A percentile compares a stretch with the other conserved stretches of the same genome.
These are phyloP conservation scores for Butyriboletus loyo DNA, from an alignment of 768 basidiomycete species.

Conservation along the genomic window DNA sequence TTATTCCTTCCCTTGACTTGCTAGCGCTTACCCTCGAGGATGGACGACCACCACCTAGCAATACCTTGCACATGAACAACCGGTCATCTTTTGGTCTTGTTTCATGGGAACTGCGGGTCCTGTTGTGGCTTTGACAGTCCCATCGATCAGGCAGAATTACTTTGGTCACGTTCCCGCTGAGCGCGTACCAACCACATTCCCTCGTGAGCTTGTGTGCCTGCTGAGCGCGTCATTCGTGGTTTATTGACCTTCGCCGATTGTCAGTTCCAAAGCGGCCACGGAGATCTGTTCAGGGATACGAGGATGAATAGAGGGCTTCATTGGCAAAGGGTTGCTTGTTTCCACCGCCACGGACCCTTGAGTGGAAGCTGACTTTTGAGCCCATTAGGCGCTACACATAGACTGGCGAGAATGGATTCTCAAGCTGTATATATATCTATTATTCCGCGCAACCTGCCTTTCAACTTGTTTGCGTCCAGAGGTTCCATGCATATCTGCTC, in stretches of 20 bases:
- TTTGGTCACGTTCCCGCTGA: constrained; percentile 72
- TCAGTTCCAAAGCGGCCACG: constrained; percentile 72
- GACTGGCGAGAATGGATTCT: not conserved
- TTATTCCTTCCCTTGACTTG: not conserved
- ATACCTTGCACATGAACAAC: constrained; percentile 87
- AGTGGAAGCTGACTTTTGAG: constrained; percentile 5
- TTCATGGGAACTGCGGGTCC: constrained; percentile 75
- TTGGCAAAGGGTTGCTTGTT: not conserved
- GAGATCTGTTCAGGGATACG: constrained; percentile 69
- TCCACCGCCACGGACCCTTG: not conserved
- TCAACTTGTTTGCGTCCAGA: not conserved
- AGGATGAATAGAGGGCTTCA: constrained; percentile 45
- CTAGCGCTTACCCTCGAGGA: not conserved
- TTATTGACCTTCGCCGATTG: constrained; percentile 1
- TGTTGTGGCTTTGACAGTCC: constrained; percentile 65
- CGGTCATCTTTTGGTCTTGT: constrained; percentile 87
- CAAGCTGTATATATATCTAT: constrained; percentile 5
- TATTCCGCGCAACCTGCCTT: not conserved
- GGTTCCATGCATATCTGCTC: not conserved
- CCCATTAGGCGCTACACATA: not conserved
- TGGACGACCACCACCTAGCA: constrained; percentile 48
- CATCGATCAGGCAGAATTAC: constrained; percentile 69
- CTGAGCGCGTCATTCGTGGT: not conserved
- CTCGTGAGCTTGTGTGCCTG: constrained; percentile 48
- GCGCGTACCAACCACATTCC: constrained; percentile 72